phyloP scores from a whole-genome alignment of 2,329 filamentous ascomycete genomes.

The Botrytis sinoallii region DNA sequence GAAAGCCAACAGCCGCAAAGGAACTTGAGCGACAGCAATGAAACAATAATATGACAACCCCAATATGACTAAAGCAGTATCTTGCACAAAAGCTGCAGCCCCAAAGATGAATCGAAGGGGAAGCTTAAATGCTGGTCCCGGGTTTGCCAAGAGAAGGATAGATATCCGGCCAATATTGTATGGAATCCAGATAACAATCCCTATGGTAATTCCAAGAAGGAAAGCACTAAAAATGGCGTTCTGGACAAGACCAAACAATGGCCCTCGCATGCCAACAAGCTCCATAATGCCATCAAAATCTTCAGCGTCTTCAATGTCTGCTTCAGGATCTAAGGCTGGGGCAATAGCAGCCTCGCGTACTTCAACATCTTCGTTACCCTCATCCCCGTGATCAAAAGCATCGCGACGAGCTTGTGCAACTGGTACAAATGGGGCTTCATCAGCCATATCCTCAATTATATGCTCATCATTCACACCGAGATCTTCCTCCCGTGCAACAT shows the following conservation, averaged over 20 bases:
- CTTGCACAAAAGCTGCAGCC: constrained; percentile 75
- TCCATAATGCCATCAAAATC: constrained; percentile 96
- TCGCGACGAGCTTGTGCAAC: constrained; percentile 32
- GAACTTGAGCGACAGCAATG: constrained; percentile 26
- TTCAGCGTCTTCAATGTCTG: constrained; percentile 79
- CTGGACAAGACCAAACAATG: constrained; percentile 83
- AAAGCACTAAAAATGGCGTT: constrained; percentile 94
- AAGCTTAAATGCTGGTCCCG: constrained; percentile 64
- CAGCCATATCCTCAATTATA: constrained; percentile 54
- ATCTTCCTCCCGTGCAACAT: constrained; percentile 43
- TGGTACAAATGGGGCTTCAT: constrained; percentile 60
- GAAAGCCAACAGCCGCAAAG: constrained; percentile 21
- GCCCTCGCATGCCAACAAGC: constrained; percentile 92
- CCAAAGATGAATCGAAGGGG: constrained; percentile 71
- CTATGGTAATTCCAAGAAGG: constrained; percentile 81
- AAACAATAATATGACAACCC: constrained; percentile 49
- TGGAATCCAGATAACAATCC: constrained; percentile 81
- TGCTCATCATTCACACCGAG: constrained; percentile 55
- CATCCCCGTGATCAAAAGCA: constrained; percentile 27
- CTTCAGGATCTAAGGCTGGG: constrained; percentile 70
- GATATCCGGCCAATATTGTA: constrained; percentile 88
- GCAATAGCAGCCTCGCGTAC: constrained; percentile 62
- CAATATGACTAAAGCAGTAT: constrained; percentile 63
- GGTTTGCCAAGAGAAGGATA: constrained; percentile 75
- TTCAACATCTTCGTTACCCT: constrained; percentile 50